Conservation (phyloP, 2,329 filamentous ascomycete species). For the Paecilomyces sp. region DNA sequence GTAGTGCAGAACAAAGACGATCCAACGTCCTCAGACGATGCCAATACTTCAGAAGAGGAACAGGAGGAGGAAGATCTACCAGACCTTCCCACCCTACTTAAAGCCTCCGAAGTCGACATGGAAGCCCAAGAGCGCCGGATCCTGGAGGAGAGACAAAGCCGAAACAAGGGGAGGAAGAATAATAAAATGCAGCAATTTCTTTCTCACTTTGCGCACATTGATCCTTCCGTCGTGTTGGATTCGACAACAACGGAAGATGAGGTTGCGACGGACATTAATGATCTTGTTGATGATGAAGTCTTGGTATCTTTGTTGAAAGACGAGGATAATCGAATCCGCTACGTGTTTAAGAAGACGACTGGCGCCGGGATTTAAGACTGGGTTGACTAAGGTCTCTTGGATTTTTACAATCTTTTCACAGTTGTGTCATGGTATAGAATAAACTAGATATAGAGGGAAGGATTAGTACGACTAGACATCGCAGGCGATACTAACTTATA, state of each 20-base stretch:
- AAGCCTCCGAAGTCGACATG: constrained; percentile 33
- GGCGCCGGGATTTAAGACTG: constrained; percentile 8
- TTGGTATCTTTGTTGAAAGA: constrained; percentile 29
- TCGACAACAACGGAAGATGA: constrained; percentile 5
- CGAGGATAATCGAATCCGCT: constrained; percentile 31
- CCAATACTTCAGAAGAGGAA: constrained; percentile 11
- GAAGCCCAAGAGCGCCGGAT: constrained; percentile 26
- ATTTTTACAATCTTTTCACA: background rate
- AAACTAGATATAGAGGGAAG: background rate
- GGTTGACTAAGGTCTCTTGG: background rate
- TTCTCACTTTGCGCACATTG: constrained; percentile 37
- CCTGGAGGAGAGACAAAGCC: background rate
- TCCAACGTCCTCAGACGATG: constrained; percentile 2
- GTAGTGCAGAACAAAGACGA: background rate
- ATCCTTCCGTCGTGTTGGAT: constrained; percentile 23
- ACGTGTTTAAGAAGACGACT: constrained; percentile 32
- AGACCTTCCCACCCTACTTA: constrained; percentile 25
- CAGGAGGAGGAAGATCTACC: constrained; percentile 18
- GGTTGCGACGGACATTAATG: constrained; percentile 13
- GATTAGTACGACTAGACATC: background rate
- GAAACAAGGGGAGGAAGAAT: constrained; percentile 6
- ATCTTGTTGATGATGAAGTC: constrained; percentile 25
- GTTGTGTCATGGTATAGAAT: background rate
- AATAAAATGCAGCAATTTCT: constrained; percentile 34
- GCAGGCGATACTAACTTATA: too few relatives aligned